Base-by-base conservation (phyloP, 1,139 yeast genomes). In the Diutina rugosa region DNA sequence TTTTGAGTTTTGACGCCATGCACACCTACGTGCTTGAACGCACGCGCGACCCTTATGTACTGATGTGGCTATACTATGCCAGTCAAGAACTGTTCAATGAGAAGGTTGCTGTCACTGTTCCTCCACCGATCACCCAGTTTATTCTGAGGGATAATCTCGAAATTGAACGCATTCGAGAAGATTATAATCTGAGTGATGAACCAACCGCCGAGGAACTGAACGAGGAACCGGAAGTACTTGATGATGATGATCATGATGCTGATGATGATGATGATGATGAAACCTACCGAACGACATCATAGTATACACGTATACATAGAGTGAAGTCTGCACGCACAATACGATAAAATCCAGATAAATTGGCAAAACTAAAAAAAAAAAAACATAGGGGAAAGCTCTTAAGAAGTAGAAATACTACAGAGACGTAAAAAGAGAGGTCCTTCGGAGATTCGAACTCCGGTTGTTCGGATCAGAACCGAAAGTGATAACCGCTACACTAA, bases 391-490 rank as follows among this genome's bases (percentile, higher is more conserved):
- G 35, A 32, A 32, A 10, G 35, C 35, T 32, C 6, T 21, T 4
- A 3, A 21, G 26, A 21, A 21, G 26, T 21, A 1, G 2, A 4
- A 4, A 21, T 21, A 21, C 26, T 21, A 21, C 26, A 21, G 26
- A 35, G 45, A 14, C 18, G n/a, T 14, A 41, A 41, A 41, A 41
- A 41, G 18, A 12, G 18, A 41, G 45, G 45, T 41, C 45, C 45
- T 41, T 14, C 18, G 18, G 45, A 41, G 52, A 48, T 48, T 48
- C 52, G 52, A 48, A 48, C 52, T 28, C 32, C 29, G 18, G 52
- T 48, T 30, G 52, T 48, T 48, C 52, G 52, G 52, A 48, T 48
- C 52, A 48, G 52, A 48, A 48, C 52, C 52, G 52, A 48, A 48
- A 48, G 52, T 48, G 52, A 48, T 48, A 48, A 48, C 52, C 52